These are phyloP conservation scores for Podaxis rugospora DNA, from an alignment of 768 basidiomycete species.

Conservation along the genomic window DNA sequence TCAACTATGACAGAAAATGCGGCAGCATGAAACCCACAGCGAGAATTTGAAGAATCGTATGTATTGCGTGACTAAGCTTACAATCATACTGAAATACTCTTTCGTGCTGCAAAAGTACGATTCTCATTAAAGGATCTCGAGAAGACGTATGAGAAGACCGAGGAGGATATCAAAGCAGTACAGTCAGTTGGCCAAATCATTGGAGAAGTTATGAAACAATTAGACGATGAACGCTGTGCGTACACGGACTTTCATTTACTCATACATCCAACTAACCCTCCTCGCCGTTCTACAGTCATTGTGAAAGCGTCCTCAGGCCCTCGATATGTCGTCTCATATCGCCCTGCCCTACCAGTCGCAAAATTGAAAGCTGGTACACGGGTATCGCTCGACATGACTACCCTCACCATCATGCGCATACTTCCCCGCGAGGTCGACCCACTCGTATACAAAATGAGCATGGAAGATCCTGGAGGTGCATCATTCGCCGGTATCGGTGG, in stretches of 20 bases:
- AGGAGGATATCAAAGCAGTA: constrained; percentile 98
- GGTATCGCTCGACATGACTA: constrained; percentile 99
- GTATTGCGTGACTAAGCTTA: constrained; percentile 23
- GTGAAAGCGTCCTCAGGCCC: constrained; percentile 99
- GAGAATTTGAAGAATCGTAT: constrained; percentile 87
- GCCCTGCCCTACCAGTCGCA: constrained; percentile 84
- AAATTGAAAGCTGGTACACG: constrained; percentile 93
- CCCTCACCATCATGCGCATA: constrained; percentile 97
- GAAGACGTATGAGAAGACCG: constrained; percentile 89
- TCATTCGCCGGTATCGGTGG: constrained; percentile 98
- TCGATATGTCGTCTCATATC: constrained; percentile 96
- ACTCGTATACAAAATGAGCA: constrained; percentile 98
- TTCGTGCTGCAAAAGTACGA: constrained; percentile 52
- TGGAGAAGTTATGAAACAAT: constrained; percentile 97
- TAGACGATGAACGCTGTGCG: constrained; percentile 96
- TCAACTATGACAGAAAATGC: constrained; percentile 73
- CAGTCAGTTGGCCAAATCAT: constrained; percentile 99
- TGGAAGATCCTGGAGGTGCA: constrained; percentile 95
- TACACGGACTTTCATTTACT: constrained; percentile 11
- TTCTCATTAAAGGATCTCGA: constrained; percentile 88
- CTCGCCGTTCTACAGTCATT: constrained; percentile 57
- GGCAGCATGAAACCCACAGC: constrained; percentile 81
- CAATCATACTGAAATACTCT: background rate
- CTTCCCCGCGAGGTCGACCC: constrained; percentile 97
- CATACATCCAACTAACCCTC: constrained; percentile 2